Evolutionary conservation across 139 green algal species (phyloP).

Genomic region (Yamagishiella unicocca): DNA sequence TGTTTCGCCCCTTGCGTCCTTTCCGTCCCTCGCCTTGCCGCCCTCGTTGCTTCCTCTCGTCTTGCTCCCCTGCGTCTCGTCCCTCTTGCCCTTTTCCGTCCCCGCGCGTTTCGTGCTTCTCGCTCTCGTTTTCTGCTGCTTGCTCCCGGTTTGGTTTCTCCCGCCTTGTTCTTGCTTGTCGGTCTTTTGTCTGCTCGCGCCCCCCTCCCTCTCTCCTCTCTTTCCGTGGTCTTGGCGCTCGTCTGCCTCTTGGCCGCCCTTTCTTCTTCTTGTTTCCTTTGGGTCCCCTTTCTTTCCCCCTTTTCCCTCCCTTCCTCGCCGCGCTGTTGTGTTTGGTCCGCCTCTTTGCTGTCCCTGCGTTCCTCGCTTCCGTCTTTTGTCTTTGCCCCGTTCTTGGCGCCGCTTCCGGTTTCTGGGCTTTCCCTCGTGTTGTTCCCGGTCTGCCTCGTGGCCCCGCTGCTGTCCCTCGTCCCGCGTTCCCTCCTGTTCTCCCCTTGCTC

Average conservation of each 20-base stretch:
- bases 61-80: slow-evolving; percentile 82
- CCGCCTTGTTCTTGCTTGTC: slow-evolving; percentile 73
- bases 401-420: neutral
- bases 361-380: slow-evolving; percentile 15
- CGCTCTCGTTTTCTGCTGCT: slow-evolving; percentile 77
- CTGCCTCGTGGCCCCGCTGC: neutral
- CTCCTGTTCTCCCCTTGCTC: neutral
- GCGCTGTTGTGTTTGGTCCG: slow-evolving; percentile 28
- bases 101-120: slow-evolving; percentile 40
- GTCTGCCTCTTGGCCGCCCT: neutral
- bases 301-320: slow-evolving; percentile 39
- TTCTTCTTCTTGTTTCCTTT: neutral
- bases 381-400: neutral
- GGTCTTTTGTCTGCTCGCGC: slow-evolving; percentile 69
- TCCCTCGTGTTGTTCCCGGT: neutral
- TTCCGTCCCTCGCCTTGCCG: slow-evolving; percentile 80
- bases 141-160: slow-evolving; percentile 77
- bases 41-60: slow-evolving; percentile 78
- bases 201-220: neutral
- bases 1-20: slow-evolving; percentile 76
- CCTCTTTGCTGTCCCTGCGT: slow-evolving; percentile 23
- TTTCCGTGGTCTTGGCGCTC: neutral
- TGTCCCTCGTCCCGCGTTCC: neutral
- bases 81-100: slow-evolving; percentile 66
- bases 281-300: neutral